These are phyloP conservation scores for Sordariomycetes sp. DNA, from an alignment of 2,329 filamentous ascomycete genomes.

Conservation along the genomic window DNA sequence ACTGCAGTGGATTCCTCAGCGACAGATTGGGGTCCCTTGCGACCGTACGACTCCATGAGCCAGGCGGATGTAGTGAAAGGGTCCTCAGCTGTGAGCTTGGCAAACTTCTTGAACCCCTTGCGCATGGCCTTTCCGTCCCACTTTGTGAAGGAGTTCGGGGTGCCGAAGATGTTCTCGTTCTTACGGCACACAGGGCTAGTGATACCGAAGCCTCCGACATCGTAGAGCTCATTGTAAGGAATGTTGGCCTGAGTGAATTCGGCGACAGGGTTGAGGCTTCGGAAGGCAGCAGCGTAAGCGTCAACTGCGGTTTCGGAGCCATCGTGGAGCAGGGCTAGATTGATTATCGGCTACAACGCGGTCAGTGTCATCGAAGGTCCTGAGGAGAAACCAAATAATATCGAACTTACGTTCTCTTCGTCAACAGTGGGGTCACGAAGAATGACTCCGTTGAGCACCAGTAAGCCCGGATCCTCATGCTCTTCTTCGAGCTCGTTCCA, in stretches of 20 bases:
- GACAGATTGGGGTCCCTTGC: slow-evolving; percentile 15
- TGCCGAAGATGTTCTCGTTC: slow-evolving; percentile 7
- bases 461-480: slow-evolving; percentile 2
- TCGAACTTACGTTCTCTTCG: neutral
- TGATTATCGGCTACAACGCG: slow-evolving; percentile 7
- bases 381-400: neutral
- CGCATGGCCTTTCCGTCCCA: slow-evolving; percentile 6
- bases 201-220: slow-evolving; percentile 4
- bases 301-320: slow-evolving; percentile 1
- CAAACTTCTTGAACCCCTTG: slow-evolving; percentile 4
- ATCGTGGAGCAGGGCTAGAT: slow-evolving; percentile 6
- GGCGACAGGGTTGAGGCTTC: slow-evolving; percentile 4
- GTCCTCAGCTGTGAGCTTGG: slow-evolving; percentile 4
- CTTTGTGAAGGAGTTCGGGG: slow-evolving; percentile 6
- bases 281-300: slow-evolving; percentile 6
- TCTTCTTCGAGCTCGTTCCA: slow-evolving; percentile 5
- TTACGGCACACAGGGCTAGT: slow-evolving; percentile 4
- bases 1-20: slow-evolving; percentile 6
- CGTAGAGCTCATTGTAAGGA: slow-evolving; percentile 5
- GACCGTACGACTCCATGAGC: slow-evolving; percentile 10
- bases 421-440: slow-evolving; percentile 4
- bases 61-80: neutral
- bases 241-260: slow-evolving; percentile 2
- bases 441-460: slow-evolving; percentile 4
- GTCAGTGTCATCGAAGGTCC: neutral